Evolutionary conservation across 176 grass and related monocot species (phyloP), one percentile per base, ranked within the genome.

Genomic region (Musa acuminata): DNA sequence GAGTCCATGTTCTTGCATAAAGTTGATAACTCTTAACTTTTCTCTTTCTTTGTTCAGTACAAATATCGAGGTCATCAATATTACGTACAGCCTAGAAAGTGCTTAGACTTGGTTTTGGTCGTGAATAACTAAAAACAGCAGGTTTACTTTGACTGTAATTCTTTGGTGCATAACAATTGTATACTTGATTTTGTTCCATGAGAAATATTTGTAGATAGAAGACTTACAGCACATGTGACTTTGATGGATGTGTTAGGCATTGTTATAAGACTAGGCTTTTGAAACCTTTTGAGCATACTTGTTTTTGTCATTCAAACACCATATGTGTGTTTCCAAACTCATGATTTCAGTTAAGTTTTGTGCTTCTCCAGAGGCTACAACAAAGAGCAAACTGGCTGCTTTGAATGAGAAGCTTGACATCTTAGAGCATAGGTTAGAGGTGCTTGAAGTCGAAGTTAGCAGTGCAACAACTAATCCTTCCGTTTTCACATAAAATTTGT

Each of bases 371-470:
- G 86, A 98, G 60, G 90, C 94, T 64, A 98, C 94, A 8, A 98
- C 94, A 0, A 98, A 98, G 90, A 91, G 94, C 80, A 98, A 98
- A 77, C 64, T 93, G 54, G 94, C 94, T 0, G 80, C 82, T 8
- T 26, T 98, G 81, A 98, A 93, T 53, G 88, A 98, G 69, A 98
- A 98, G 68, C 88, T 93, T 4, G 94, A 98, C 80, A 80, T 75
- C 77, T 80, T 98, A 64, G 94, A 98, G 88, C 86, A 84, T 51
- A 89, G 89, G 77, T 80, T 98, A 21, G 88, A 98, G 83, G 94
- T 93, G 66, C 86, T 98, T 25, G 90, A 98, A 58, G 90, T 98
- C 13, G 90, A 98, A 89, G 94, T 98, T 66, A 91, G 94, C 83
- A 98, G 87, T 68, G 94, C 94, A 13, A 91, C 88, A n/a, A 87